Conservation (phyloP, 495 filamentous ascomycete species). For the Xylaria longipes region DNA sequence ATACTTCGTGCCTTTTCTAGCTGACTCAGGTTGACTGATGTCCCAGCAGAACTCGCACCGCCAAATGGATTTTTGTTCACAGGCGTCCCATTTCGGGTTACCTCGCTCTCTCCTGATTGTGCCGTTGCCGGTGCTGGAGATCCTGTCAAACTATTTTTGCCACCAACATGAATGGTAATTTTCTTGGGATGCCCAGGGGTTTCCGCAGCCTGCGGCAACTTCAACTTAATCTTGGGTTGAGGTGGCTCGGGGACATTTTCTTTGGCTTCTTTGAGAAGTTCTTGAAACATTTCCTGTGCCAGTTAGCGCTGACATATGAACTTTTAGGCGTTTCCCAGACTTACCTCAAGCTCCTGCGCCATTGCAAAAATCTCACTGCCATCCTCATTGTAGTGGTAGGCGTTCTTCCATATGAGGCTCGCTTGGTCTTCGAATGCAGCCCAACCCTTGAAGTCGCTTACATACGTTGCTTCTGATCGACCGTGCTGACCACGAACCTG, state of each 20-base stretch:
- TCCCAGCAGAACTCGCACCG: slow-evolving; percentile 30
- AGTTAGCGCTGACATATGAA: slow-evolving; percentile 25
- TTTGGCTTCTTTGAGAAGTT: slow-evolving; percentile 72
- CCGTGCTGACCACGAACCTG: slow-evolving; percentile 71
- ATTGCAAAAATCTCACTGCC: slow-evolving; percentile 76
- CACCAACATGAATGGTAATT: slow-evolving; percentile 62
- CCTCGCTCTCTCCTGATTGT: slow-evolving; percentile 46
- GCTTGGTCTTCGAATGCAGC: slow-evolving; percentile 77
- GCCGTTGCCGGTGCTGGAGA: slow-evolving; percentile 62
- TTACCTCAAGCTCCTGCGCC: slow-evolving; percentile 77
- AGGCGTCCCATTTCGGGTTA: slow-evolving; percentile 38
- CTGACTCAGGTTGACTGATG: slow-evolving; percentile 39
- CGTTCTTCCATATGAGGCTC: slow-evolving; percentile 83
- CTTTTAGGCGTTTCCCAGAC: slow-evolving; percentile 19
- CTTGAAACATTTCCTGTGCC: slow-evolving; percentile 65
- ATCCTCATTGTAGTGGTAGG: slow-evolving; percentile 87
- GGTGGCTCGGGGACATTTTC: slow-evolving; percentile 64
- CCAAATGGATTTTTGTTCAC: slow-evolving; percentile 35
- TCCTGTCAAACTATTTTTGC: slow-evolving; percentile 55
- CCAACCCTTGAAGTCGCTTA: slow-evolving; percentile 79
- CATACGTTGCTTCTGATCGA: slow-evolving; percentile 65
- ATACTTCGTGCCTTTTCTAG: slow-evolving; percentile 52
- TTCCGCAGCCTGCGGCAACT: slow-evolving; percentile 56
- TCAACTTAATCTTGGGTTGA: slow-evolving; percentile 79
- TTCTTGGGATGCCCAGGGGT: slow-evolving; percentile 51